These are phyloP conservation scores for Termitomyces sp. DNA, from an alignment of 768 basidiomycete species.

Conservation along the genomic window DNA sequence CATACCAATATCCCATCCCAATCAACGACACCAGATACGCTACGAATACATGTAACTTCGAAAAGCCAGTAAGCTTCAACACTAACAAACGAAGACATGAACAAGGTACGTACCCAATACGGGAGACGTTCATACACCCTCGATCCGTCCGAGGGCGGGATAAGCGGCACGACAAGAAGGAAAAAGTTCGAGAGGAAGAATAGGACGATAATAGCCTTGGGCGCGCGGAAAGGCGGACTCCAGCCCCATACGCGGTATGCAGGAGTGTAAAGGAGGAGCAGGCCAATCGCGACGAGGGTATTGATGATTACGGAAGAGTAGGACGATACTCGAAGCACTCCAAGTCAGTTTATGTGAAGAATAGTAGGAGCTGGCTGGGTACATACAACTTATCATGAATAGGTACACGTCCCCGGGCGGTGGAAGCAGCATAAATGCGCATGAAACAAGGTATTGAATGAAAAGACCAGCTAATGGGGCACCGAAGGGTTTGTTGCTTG, in stretches of 20 bases:
- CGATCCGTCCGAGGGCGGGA: conserved; percentile 56
- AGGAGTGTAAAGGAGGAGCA: conserved; percentile 57
- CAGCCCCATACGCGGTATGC: conserved; percentile 46
- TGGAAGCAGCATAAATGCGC: conserved; percentile 49
- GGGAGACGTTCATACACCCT: conserved; percentile 57
- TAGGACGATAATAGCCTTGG: conserved; percentile 43
- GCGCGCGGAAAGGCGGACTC: conserved; percentile 65
- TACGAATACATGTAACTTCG: conserved; percentile 49
- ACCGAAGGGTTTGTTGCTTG: conserved; percentile 69
- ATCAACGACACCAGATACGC: conserved; percentile 46
- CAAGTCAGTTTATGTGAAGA: not conserved
- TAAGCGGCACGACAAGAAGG: conserved; percentile 57
- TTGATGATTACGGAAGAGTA: conserved; percentile 62
- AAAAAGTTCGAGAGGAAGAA: conserved; percentile 70
- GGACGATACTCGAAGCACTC: conserved; percentile 43
- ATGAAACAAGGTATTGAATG: conserved; percentile 60
- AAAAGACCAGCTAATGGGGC: conserved; percentile 65
- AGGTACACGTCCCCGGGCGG: conserved; percentile 77
- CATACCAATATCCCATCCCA: conserved; percentile 58
- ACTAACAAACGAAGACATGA: conserved; percentile 26
- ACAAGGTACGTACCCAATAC: conserved; percentile 58
- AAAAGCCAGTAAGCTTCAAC: conserved; percentile 23
- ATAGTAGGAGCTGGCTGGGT: not conserved
- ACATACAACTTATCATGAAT: conserved; percentile 65
- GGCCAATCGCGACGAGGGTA: conserved; percentile 55